These are phyloP conservation scores for Saccharomycopsis fodiens DNA, from an alignment of 805 yeast species.

Conservation along the genomic window DNA sequence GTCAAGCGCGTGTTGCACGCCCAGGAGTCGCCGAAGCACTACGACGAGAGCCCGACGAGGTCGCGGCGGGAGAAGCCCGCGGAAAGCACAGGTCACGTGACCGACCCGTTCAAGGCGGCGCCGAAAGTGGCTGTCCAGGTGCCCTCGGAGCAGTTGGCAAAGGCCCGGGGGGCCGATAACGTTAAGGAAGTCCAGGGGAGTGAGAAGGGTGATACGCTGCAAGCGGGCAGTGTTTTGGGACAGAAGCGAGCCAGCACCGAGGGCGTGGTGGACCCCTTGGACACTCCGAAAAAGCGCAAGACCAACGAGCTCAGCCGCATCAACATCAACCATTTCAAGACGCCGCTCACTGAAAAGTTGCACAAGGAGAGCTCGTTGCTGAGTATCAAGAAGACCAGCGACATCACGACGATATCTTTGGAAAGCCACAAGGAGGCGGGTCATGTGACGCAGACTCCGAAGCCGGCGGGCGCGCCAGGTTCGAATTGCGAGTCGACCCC, in stretches of 20 bases:
- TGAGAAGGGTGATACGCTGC: too few species aligned
- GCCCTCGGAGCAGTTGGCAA: slow-evolving; percentile 2
- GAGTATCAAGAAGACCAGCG: slow-evolving; percentile 17
- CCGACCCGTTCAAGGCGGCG: slow-evolving; percentile 2
- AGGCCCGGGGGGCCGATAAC: neutral
- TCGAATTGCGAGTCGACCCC: slow-evolving; percentile 10
- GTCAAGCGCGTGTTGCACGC: neutral
- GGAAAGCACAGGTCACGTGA: too few species aligned
- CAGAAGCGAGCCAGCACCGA: neutral
- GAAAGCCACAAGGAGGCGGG: neutral
- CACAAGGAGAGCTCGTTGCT: slow-evolving; percentile 7
- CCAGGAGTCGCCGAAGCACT: neutral
- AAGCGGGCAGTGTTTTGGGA: neutral
- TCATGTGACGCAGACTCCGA: too few species aligned
- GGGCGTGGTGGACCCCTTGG: too few species aligned
- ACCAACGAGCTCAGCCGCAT: slow-evolving; percentile 1
- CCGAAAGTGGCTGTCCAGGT: neutral
- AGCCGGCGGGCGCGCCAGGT: neutral
- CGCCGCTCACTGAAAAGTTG: slow-evolving; percentile 9
- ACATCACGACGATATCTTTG: slow-evolving; percentile 16
- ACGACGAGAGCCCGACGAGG: slow-evolving; percentile 5
- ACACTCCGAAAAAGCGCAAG: slow-evolving; percentile 2
- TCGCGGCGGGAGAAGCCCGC: neutral
- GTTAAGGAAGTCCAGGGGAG: too few species aligned
- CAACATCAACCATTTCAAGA: slow-evolving; percentile 4